phyloP scores from a whole-genome alignment of 1,284 basidiomycete species.

The Mycosarcoma maydis region DNA sequence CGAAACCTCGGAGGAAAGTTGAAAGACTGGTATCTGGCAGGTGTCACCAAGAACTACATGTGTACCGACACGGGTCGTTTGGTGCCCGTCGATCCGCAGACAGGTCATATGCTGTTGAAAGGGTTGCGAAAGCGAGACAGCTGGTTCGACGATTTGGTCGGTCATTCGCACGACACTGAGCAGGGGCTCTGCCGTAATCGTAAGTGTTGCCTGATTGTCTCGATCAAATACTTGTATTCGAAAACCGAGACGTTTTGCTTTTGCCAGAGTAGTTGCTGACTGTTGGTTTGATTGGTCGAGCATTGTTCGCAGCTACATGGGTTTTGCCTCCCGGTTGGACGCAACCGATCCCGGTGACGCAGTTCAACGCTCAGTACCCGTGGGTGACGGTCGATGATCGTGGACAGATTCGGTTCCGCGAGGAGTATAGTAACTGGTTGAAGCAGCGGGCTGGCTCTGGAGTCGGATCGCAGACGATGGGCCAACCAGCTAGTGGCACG shows the following conservation, averaged over 20 bases:
- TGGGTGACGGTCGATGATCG: slow-evolving; percentile 26
- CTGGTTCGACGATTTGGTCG: slow-evolving; percentile 13
- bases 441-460: slow-evolving; percentile 11
- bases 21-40: slow-evolving; percentile 35
- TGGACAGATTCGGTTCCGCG: slow-evolving; percentile 22
- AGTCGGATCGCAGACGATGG: neutral
- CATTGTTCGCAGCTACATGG: slow-evolving; percentile 25
- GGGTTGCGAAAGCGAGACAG: slow-evolving; percentile 20
- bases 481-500: neutral
- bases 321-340: slow-evolving; percentile 27
- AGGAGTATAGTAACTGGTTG: slow-evolving; percentile 25
- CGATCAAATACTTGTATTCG: no score
- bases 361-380: slow-evolving; percentile 40
- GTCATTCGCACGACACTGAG: slow-evolving; percentile 16
- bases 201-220: slow-evolving; percentile 8
- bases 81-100: slow-evolving; percentile 36
- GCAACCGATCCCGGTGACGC: slow-evolving; percentile 41
- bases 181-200: slow-evolving; percentile 22
- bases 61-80: slow-evolving; percentile 32
- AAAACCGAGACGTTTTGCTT: neutral
- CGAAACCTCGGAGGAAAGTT: slow-evolving; percentile 31
- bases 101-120: slow-evolving; percentile 37
- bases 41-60: slow-evolving; percentile 32
- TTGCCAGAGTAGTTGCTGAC: neutral
- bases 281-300: neutral